These are phyloP conservation scores for Fusarium abutilonis DNA, from an alignment of 2,329 filamentous ascomycete species.

Conservation along the genomic window DNA sequence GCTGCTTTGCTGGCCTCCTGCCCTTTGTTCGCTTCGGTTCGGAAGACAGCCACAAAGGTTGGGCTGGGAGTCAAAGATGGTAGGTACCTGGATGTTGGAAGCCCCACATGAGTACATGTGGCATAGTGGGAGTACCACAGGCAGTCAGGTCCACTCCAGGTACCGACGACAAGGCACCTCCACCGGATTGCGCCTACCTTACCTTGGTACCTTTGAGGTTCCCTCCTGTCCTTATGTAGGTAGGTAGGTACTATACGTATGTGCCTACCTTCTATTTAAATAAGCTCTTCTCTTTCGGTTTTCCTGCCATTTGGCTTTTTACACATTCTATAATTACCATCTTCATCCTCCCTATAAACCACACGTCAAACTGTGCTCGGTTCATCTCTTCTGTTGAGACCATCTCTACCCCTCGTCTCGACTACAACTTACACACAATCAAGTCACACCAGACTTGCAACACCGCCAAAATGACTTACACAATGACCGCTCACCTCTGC, in stretches of 20 bases:
- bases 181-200: background rate
- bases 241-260: background rate
- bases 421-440: constrained; percentile 12
- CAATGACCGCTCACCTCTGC: constrained; percentile 69
- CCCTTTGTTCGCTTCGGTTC: constrained; percentile 17
- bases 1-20: constrained; percentile 5
- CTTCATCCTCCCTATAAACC: constrained; percentile 2
- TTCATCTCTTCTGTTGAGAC: background rate
- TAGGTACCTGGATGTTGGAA: too few relatives aligned
- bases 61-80: constrained; percentile 25
- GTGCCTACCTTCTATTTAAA: constrained; percentile 20
- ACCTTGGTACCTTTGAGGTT: constrained; percentile 3
- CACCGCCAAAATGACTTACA: constrained; percentile 63
- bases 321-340: constrained; percentile 14
- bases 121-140: constrained; percentile 12
- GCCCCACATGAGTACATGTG: constrained; percentile 12
- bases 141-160: constrained; percentile 25
- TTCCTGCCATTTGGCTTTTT: constrained; percentile 1
- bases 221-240: too few relatives aligned
- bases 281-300: constrained; percentile 13
- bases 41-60: constrained; percentile 12
- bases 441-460: constrained; percentile 6
- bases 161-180: constrained; percentile 18
- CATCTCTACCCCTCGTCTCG: background rate
- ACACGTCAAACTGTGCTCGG: constrained; percentile 3